Base-by-base conservation (phyloP, 2,329 filamentous ascomycete genomes). In the Diaporthe vexans region DNA sequence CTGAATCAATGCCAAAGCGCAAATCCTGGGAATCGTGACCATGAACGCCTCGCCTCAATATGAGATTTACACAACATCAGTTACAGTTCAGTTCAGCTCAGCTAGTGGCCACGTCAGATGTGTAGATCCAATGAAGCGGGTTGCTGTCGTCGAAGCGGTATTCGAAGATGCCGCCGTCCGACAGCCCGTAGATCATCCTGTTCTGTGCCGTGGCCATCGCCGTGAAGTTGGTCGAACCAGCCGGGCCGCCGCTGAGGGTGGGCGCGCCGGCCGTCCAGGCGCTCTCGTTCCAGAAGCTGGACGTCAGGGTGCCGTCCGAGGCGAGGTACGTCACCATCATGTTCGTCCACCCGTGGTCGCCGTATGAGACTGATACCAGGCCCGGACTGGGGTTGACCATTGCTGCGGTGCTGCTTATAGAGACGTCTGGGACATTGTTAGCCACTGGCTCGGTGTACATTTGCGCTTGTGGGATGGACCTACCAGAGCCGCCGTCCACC, bases 11-110 rank as follows among this genome's bases (percentile, higher is more conserved):
- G 48, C 48, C 21, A 26, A 68, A 68, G 33, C 63, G 33, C 63
- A 68, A 65, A 68, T 37, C 63, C 63, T 68, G 63, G 63, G 63
- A 68, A 68, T 68, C 58, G 33, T 43, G 24, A 73, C 71, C 59
- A 37, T 73, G 33, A 63, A 67, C 46, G 35, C 51, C 58, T 67
- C n/a, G 43, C 63, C 63, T 54, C 48, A 54, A 40, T 54, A 40
- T 68, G 63, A 40, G 48, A 68, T 54, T 52, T 54, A 68, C 54
- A 54, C 48, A 67, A 63, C 58, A 35, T 46, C 37, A 63, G 58
- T 43, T 43, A 29, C 37, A 63, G 58, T 61, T 43, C 29, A 57
- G 56, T 7, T 57, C 29, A 35, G 29, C 19, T 68, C 48, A 68
- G 7, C n/a, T n/a, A n/a, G 48, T 54, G 48, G 33, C 63, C 48